Percentiles rank a stretch among this genome's conserved stretches.
Evolutionary conservation across 129 eudicot genomes (phyloP).

Genomic region (Helianthus annuus): DNA sequence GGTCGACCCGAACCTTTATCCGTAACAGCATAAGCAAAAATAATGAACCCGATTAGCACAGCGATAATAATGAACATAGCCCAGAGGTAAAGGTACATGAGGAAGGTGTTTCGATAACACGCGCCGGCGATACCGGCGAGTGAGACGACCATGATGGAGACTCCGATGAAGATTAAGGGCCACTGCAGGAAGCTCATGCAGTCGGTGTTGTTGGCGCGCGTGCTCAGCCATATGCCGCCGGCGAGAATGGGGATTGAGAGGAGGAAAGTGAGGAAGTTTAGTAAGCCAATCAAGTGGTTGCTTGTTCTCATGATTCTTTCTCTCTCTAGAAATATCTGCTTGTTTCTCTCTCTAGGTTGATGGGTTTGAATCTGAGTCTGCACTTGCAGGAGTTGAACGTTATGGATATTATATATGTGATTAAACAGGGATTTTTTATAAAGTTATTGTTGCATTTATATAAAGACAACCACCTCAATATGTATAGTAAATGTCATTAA

Average conservation of each 20-base stretch:
- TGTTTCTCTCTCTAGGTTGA: neutral
- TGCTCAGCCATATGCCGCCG: conserved; percentile 95
- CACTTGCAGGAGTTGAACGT: neutral
- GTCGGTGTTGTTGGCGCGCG: conserved; percentile 85
- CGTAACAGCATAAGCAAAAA: conserved; percentile 83
- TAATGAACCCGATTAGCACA: conserved; percentile 70
- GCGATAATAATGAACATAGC: conserved; percentile 77
- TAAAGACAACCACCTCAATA: neutral
- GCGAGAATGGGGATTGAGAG: conserved; percentile 80
- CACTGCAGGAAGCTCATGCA: conserved; percentile 83
- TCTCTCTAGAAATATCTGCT: neutral
- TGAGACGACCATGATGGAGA: conserved; percentile 81
- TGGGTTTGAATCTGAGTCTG: conserved; percentile 22
- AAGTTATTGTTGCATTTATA: neutral
- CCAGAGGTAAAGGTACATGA: conserved; percentile 94
- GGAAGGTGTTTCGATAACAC: conserved; percentile 83
- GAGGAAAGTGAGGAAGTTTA: conserved; percentile 82
- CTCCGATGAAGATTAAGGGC: conserved; percentile 81
- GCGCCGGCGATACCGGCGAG: conserved; percentile 95
- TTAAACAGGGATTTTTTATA: neutral
- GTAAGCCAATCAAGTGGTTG: conserved; percentile 80
- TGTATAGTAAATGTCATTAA: too few species aligned
- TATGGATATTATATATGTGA: conserved; percentile 14
- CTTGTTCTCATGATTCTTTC: conserved; percentile 55
- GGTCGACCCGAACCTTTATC: conserved; percentile 83